Conservation (phyloP, 257 asterid species). For the Knoxia roxburghii region DNA sequence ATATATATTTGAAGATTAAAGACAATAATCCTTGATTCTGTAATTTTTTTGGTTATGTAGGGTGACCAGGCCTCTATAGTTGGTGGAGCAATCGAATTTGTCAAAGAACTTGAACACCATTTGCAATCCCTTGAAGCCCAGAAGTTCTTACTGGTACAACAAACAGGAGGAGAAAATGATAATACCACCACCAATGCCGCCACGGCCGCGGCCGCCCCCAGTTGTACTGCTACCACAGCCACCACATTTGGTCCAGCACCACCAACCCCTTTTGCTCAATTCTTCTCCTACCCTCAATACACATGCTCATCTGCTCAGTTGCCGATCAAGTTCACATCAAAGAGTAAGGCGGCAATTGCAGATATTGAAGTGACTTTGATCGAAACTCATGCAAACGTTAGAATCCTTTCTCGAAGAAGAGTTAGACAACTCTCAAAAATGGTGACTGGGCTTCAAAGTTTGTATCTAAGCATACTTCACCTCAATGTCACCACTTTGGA, state of each 20-base stretch:
- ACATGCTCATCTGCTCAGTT: constrained; percentile 40
- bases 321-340: constrained; percentile 55
- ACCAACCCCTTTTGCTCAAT: constrained; percentile 57
- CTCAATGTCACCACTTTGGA: constrained; percentile 80
- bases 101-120: constrained; percentile 91
- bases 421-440: constrained; percentile 68
- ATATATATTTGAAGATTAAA: background rate
- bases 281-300: constrained; percentile 71
- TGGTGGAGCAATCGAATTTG: constrained; percentile 93
- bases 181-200: background rate
- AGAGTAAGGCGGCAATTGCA: constrained; percentile 59
- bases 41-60: constrained; percentile 21
- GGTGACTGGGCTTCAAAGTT: constrained; percentile 61
- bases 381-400: constrained; percentile 89
- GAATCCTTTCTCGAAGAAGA: constrained; percentile 59
- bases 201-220: background rate
- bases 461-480: constrained; percentile 68
- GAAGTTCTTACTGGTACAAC: constrained; percentile 36
- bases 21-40: background rate
- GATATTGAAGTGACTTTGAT: constrained; percentile 87
- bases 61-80: constrained; percentile 97
- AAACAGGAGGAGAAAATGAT: background rate
- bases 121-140: constrained; percentile 78
- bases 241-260: background rate
- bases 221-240: background rate